Conservation (phyloP, 2,329 filamentous ascomycete species). For the Nemania sp. region DNA sequence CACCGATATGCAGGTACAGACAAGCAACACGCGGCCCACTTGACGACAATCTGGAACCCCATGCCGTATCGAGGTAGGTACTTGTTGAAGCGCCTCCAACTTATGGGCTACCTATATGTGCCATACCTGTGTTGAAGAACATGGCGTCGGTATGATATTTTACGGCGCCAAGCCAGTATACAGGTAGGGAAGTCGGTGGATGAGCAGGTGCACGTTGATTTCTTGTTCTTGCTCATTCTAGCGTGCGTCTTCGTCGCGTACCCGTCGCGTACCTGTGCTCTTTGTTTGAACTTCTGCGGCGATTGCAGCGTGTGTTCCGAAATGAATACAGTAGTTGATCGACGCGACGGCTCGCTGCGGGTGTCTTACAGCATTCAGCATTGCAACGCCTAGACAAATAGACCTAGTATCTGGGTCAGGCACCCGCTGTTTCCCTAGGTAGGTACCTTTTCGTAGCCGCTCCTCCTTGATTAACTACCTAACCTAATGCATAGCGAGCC, state of each 20-base stretch:
- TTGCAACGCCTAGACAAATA: background rate
- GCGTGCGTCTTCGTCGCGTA: background rate
- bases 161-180: background rate
- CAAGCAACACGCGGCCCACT: slow-evolving; percentile 42
- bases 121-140: background rate
- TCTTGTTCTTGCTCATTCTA: background rate
- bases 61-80: slow-evolving; percentile 1
- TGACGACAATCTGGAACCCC: slow-evolving; percentile 32
- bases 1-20: slow-evolving; percentile 52
- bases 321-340: slow-evolving; percentile 38
- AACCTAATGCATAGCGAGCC: no score
- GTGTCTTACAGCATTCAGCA: slow-evolving; percentile 10
- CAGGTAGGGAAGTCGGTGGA: background rate
- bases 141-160: background rate
- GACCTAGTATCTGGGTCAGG: no score
- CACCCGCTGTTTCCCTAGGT: background rate
- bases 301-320: slow-evolving; percentile 29
- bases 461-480: background rate
- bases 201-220: background rate
- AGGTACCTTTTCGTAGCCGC: background rate
- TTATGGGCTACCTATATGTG: no score
- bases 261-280: background rate
- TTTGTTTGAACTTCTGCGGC: slow-evolving; percentile 18
- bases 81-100: slow-evolving; percentile 2
- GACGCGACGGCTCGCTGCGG: slow-evolving; percentile 32